phyloP scores from a whole-genome alignment of 768 basidiomycete species.

The Pleurotus pulmonarius region DNA sequence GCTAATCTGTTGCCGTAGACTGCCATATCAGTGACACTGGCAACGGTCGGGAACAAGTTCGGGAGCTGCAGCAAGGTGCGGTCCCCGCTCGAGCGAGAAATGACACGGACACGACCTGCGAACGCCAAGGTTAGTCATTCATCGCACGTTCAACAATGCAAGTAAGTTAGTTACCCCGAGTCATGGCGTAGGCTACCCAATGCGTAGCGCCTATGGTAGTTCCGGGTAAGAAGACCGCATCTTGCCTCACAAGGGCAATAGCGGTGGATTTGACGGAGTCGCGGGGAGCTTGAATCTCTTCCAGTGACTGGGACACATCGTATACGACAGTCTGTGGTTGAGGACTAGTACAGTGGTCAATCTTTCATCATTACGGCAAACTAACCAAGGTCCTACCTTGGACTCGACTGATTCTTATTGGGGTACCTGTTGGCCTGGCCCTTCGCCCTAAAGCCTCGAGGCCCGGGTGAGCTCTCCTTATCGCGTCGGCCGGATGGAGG shows the following conservation, averaged over 20 bases:
- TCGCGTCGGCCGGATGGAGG: slow-evolving; percentile 40
- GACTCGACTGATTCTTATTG: slow-evolving; percentile 50
- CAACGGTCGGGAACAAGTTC: slow-evolving; percentile 51
- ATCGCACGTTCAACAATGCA: neutral
- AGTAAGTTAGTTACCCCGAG: slow-evolving; percentile 47
- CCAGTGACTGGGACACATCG: slow-evolving; percentile 70
- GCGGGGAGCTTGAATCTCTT: slow-evolving; percentile 70
- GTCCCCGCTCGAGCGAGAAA: slow-evolving; percentile 84
- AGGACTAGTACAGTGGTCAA: slow-evolving; percentile 31
- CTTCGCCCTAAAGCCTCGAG: slow-evolving; percentile 38
- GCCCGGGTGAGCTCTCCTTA: slow-evolving; percentile 70
- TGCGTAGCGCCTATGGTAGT: slow-evolving; percentile 88
- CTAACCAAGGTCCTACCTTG: slow-evolving; percentile 37
- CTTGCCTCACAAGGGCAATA: slow-evolving; percentile 84
- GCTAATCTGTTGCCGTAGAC: slow-evolving; percentile 80
- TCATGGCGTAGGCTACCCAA: slow-evolving; percentile 94
- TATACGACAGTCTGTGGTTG: slow-evolving; percentile 68
- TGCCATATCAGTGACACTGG: slow-evolving; percentile 82
- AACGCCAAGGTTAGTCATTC: slow-evolving; percentile 2
- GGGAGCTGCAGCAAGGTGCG: slow-evolving; percentile 81
- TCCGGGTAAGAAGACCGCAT: slow-evolving; percentile 78
- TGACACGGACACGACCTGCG: slow-evolving; percentile 78
- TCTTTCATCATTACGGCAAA: neutral
- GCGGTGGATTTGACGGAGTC: slow-evolving; percentile 87
- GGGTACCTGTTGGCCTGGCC: slow-evolving; percentile 34